These are phyloP conservation scores for Ustilago trichophora DNA, from an alignment of 1,284 basidiomycete species.

Conservation along the genomic window DNA sequence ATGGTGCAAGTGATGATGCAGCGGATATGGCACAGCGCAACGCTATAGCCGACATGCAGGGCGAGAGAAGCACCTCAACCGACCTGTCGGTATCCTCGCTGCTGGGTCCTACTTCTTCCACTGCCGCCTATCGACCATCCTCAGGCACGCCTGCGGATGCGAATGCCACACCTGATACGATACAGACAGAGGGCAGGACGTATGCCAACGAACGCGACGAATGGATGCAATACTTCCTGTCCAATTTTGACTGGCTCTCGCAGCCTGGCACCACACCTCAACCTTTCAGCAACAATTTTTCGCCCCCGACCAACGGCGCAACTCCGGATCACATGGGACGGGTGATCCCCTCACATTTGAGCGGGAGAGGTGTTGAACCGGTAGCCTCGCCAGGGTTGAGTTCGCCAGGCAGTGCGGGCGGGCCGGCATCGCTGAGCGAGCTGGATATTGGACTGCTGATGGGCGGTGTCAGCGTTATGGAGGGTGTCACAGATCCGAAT, in stretches of 20 bases:
- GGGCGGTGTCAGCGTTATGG: constrained; percentile 43
- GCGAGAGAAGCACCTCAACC: constrained; percentile 6
- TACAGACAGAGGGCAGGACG: constrained; percentile 6
- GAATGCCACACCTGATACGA: not conserved
- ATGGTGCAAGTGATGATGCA: not conserved
- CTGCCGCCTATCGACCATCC: constrained; percentile 4
- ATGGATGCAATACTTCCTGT: constrained; percentile 49
- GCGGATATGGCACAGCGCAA: not conserved
- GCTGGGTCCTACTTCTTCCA: constrained; percentile 4
- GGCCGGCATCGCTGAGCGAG: constrained; percentile 38
- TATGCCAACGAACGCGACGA: constrained; percentile 36
- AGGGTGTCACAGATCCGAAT: constrained; percentile 18
- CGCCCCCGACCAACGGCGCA: not conserved
- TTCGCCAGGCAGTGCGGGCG: constrained; percentile 27
- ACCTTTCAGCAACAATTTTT: constrained; percentile 5
- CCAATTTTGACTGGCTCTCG: constrained; percentile 46
- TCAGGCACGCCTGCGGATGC: not conserved
- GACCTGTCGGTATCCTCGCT: constrained; percentile 25
- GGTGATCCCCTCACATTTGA: not conserved
- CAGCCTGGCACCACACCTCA: constrained; percentile 13
- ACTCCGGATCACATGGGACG: not conserved
- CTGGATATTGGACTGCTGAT: constrained; percentile 41
- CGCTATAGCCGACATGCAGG: not conserved
- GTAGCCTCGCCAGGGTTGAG: constrained; percentile 22
- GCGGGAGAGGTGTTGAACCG: not conserved